phyloP scores from a whole-genome alignment of 257 asterid genomes.

The Avicennia marina region DNA sequence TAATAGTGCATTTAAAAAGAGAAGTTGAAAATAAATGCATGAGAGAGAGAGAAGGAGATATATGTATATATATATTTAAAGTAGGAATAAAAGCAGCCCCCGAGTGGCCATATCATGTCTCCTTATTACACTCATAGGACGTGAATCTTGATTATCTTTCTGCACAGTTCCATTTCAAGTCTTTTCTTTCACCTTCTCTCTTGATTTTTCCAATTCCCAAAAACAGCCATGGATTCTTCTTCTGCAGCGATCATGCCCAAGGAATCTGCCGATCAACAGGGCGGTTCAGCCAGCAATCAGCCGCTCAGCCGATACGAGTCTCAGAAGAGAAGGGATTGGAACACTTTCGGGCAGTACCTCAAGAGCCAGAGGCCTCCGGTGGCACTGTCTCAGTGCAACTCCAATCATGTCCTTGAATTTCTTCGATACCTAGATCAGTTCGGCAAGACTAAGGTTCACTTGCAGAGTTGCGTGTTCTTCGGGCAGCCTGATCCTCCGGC shows the following conservation, averaged over 20 bases:
- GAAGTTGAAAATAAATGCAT: constrained; percentile 40
- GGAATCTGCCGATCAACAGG: constrained; percentile 26
- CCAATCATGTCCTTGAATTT: constrained; percentile 82
- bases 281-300: no score
- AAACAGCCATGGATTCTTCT: constrained; percentile 38
- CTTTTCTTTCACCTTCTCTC: constrained; percentile 29
- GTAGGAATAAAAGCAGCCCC: constrained; percentile 54
- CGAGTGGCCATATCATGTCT: constrained; percentile 58
- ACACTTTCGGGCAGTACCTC: constrained; percentile 84
- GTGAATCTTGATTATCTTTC: constrained; percentile 44
- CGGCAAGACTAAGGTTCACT: constrained; percentile 85
- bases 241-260: constrained; percentile 28
- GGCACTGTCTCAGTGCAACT: constrained; percentile 55
- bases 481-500: constrained; percentile 97
- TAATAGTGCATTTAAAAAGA: constrained; percentile 30
- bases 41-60: constrained; percentile 21
- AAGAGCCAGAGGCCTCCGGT: constrained; percentile 79
- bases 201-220: constrained; percentile 25
- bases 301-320: constrained; percentile 82
- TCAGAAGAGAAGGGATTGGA: constrained; percentile 87
- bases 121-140: constrained; percentile 50
- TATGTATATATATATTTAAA: no score
- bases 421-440: constrained; percentile 79
- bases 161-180: constrained; percentile 33
- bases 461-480: constrained; percentile 70